Evolutionary conservation across 352 stramenopile genomes (phyloP), one percentile per base, ranked within the genome.

Genomic region (Phytophthora rubi): DNA sequence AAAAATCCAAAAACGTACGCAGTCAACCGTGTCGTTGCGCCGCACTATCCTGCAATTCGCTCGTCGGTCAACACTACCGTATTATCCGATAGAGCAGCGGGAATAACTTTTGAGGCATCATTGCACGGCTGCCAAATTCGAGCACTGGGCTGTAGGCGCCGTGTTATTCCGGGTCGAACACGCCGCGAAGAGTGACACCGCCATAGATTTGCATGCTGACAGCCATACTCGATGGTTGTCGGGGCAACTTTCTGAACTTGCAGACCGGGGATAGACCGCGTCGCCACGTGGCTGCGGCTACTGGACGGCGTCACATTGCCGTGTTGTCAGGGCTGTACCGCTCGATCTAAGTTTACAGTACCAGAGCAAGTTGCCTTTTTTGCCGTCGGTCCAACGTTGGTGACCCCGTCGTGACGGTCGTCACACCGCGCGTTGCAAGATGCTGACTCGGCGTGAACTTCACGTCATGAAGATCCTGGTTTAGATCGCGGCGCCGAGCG

Each of bases 321-420:
- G 26, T 48, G 44, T 26, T 59, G 23, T 12, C 33, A 23, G 15
- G 57, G 8, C 32, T 39, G 33, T 39, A 65, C 48, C 59, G 30
- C 42, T 15, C 30, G 42, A 39, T 39, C 23, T 13, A n/a, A n/a
- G n/a, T n/a, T n/a, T n/a, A n/a, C n/a, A n/a, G n/a, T n/a, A 4
- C 16, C 6, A 3, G 9, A 39, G 12, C 35, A 33, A 62, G 37
- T 23, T 56, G 39, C 18, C 61, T 55, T 32, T 55, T 61, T 62
- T 68, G 51, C 18, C 57, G 44, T 28, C 28, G 33, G 23, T 59
- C 47, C 55, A 56, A 52, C 48, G 37, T 63, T 65, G 52, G 55
- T 47, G 62, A 63, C 47, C 48, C 42, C 44, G 48, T 53, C 62
- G 44, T 52, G 45, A 52, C 45, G n/a, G 45, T 69, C 47, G 61